These are phyloP conservation scores for Coffea eugenioides DNA, from an alignment of 257 asterid genomes.

Conservation along the genomic window DNA sequence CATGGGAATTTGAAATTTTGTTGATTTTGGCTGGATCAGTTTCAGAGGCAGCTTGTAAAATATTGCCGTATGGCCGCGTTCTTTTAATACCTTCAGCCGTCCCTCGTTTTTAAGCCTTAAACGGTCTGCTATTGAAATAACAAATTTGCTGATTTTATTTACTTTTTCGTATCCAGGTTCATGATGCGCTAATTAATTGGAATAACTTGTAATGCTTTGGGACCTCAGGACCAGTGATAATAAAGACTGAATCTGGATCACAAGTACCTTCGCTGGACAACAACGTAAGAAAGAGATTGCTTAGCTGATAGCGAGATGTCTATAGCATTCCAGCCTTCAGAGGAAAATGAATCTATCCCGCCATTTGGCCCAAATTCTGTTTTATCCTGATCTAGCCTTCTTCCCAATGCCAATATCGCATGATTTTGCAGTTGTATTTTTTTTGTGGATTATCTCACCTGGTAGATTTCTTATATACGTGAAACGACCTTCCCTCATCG, in stretches of 20 bases:
- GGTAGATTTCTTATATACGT: background rate
- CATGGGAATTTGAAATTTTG: background rate
- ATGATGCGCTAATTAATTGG: background rate
- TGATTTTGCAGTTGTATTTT: background rate
- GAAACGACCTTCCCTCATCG: background rate
- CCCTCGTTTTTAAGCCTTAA: background rate
- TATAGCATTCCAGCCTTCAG: background rate
- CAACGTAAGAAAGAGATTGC: background rate
- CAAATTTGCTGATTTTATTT: background rate
- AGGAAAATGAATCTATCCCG: background rate
- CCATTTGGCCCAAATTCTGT: background rate
- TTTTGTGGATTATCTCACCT: too few species aligned
- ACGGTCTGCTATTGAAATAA: background rate
- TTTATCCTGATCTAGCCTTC: background rate
- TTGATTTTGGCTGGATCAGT: background rate
- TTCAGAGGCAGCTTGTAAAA: background rate
- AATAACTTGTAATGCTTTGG: background rate
- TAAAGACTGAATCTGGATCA: background rate
- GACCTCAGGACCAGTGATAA: background rate
- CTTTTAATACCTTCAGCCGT: too few species aligned
- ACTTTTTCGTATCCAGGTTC: slow-evolving; percentile 16
- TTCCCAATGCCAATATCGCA: background rate
- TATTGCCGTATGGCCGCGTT: background rate
- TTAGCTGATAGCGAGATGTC: slow-evolving; percentile 2
- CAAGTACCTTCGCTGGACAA: background rate